A percentile compares a stretch with the other conserved stretches of the same genome.
These are phyloP conservation scores for Cymodocea nodosa DNA, from an alignment of 116 monocot genomes.

Conservation along the genomic window DNA sequence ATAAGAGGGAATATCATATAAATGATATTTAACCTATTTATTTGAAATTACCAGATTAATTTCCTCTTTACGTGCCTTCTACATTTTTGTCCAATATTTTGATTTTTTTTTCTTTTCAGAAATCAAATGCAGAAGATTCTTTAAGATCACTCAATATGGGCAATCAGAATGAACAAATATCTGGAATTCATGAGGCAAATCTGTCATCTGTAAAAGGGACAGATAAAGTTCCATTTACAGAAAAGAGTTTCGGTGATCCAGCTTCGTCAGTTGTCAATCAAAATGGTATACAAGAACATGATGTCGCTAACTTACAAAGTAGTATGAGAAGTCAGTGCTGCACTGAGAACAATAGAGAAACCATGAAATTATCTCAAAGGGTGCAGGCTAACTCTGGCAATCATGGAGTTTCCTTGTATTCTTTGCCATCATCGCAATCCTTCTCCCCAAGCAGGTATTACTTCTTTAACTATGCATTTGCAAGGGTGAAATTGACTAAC, in stretches of 20 bases:
- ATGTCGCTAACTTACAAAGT: conserved; percentile 22
- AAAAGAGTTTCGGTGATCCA: conserved; percentile 21
- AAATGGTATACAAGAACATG: conserved; percentile 29
- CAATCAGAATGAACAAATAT: conserved; percentile 20
- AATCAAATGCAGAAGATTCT: conserved; percentile 24
- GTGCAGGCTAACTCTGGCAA: conserved; percentile 26
- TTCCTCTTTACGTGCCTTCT: no score
- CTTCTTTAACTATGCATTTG: no score
- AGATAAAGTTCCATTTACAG: conserved; percentile 21
- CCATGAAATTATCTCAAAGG: conserved; percentile 24
- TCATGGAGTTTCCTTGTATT: conserved; percentile 49
- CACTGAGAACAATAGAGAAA: conserved; percentile 23
- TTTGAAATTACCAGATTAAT: no score
- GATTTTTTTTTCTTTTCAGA: conserved; percentile 27
- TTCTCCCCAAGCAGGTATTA: conserved; percentile 73
- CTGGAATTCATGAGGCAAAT: conserved; percentile 15
- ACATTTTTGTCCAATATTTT: neutral
- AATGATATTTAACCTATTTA: no score
- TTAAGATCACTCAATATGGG: conserved; percentile 18
- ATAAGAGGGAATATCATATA: no score
- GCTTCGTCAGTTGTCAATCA: conserved; percentile 23
- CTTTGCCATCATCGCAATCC: conserved; percentile 64
- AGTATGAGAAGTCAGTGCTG: conserved; percentile 17
- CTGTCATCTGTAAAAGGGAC: conserved; percentile 15
- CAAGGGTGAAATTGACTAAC: neutral